Evolutionary conservation across 805 yeast genomes (phyloP), one percentile per base, ranked within the genome.

Genomic region (Myxozyma udenii): DNA sequence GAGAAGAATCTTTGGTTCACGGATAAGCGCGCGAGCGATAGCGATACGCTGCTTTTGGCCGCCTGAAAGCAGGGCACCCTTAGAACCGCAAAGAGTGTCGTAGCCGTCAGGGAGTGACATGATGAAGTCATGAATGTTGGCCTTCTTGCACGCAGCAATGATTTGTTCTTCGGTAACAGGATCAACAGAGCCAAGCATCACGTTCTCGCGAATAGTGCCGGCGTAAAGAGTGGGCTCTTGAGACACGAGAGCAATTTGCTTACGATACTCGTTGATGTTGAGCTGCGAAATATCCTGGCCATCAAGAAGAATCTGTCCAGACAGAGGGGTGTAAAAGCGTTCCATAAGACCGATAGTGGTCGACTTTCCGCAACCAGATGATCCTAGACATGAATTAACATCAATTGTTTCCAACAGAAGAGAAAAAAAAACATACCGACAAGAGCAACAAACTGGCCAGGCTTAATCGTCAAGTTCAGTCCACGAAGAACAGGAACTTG

Each of bases 391-490:
- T 11, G n/a, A 2, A 2, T 32, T 41, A 23, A 11, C 6, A n/a
- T n/a, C n/a, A n/a, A n/a, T n/a, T n/a, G n/a, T n/a, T n/a, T n/a
- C n/a, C n/a, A n/a, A n/a, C n/a, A n/a, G n/a, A n/a, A n/a, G n/a
- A n/a, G n/a, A 14, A 16, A 4, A n/a, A 32, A 41, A 41, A 14
- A 47, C 50, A 4, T 83, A 2, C 96, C 96, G 16, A 88, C 96
- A 61, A 88, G 79, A 11, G 96, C 96, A 28, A 87, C 91, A 62
- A 84, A 87, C 61, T 82, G 70, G 7, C 96, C 96, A 2, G 90
- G 84, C 12, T 89, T 88, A 78, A 66, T 48, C 16, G 39, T 49
- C 41, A 66, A 48, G 41, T 58, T 53, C 26, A 66, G 51, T 33
- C 66, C 64, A 4, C 58, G 49, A 22, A 66, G 50, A 9, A 66